Evolutionary conservation across 2,329 filamentous ascomycete species (phyloP).

Genomic region (Thermochaetoides dissita): DNA sequence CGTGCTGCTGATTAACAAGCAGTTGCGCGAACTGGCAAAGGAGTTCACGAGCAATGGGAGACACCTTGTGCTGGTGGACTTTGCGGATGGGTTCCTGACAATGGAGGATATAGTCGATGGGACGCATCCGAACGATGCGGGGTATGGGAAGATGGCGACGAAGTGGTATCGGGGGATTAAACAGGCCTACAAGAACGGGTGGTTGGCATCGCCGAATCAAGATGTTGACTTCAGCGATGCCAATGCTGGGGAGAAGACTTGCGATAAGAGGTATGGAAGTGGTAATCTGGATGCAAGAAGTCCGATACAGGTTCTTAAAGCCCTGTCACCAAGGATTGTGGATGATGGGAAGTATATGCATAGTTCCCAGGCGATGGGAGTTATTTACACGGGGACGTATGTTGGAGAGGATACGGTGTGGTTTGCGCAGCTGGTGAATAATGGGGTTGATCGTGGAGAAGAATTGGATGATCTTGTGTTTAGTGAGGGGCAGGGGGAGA

Average conservation of each 20-base stretch:
- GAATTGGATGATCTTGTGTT: constrained; percentile 2
- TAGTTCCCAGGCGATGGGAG: constrained; percentile 3
- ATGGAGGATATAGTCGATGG: constrained; percentile 2
- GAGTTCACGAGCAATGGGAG: not conserved
- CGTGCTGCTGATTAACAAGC: constrained; percentile 3
- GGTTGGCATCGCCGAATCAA: not conserved
- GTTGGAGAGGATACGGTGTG: not conserved
- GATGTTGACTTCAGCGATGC: constrained; percentile 1
- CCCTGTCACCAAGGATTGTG: constrained; percentile 2
- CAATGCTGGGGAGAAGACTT: not conserved
- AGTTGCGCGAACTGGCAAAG: constrained; percentile 2
- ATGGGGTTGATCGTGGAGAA: constrained; percentile 1
- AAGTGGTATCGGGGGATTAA: constrained; percentile 7
- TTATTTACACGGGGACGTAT: not conserved
- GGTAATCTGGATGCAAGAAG: not conserved
- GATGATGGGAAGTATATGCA: constrained; percentile 4
- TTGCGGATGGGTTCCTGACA: constrained; percentile 2
- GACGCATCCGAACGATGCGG: constrained; percentile 7
- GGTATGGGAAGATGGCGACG: constrained; percentile 7
- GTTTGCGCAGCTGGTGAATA: constrained; percentile 2
- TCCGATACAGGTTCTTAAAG: not conserved
- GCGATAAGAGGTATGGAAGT: not conserved
- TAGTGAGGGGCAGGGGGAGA: not conserved
- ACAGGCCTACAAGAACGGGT: constrained; percentile 1
- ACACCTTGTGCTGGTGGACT: constrained; percentile 4